phyloP scores from a whole-genome alignment of 345 rosid species.

The Corchorus capsularis region DNA sequence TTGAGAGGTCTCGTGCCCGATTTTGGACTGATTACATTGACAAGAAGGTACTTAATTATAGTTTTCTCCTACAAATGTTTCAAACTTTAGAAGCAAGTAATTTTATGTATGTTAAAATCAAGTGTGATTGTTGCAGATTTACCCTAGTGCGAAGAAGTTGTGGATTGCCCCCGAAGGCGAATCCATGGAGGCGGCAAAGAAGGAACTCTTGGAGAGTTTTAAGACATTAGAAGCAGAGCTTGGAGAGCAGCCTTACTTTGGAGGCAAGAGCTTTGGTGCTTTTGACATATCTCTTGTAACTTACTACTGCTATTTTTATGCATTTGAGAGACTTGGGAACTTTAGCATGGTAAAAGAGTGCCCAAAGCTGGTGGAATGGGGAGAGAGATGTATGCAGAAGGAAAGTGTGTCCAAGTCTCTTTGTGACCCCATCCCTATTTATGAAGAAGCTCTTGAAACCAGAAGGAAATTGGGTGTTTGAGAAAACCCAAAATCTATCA shows the following conservation, averaged over 20 bases:
- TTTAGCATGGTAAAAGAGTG: not conserved
- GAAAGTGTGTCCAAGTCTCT: constrained; percentile 9
- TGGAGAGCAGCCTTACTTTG: not conserved
- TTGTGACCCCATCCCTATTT: not conserved
- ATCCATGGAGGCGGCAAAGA: not conserved
- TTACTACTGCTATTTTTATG: not conserved
- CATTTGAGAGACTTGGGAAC: not conserved
- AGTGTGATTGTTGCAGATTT: not conserved
- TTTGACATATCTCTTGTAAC: not conserved
- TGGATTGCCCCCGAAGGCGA: not conserved
- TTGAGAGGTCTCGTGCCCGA: not conserved
- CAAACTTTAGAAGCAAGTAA: too few relatives aligned
- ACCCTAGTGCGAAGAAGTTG: not conserved
- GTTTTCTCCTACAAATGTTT: too few relatives aligned
- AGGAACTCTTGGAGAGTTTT: not conserved
- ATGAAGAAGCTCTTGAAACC: too few relatives aligned
- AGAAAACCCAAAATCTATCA: too few relatives aligned
- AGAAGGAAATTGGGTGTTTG: too few relatives aligned
- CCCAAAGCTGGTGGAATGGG: not conserved
- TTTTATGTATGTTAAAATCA: too few relatives aligned
- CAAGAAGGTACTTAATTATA: not conserved
- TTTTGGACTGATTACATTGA: constrained; percentile 7
- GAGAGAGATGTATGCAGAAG: constrained; percentile 1
- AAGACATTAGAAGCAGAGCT: not conserved
- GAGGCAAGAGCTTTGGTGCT: not conserved